A percentile compares a stretch with the other conserved stretches of the same genome.
Conservation (phyloP, 352 stramenopile genomes). For the Phytophthora hibernalis region DNA sequence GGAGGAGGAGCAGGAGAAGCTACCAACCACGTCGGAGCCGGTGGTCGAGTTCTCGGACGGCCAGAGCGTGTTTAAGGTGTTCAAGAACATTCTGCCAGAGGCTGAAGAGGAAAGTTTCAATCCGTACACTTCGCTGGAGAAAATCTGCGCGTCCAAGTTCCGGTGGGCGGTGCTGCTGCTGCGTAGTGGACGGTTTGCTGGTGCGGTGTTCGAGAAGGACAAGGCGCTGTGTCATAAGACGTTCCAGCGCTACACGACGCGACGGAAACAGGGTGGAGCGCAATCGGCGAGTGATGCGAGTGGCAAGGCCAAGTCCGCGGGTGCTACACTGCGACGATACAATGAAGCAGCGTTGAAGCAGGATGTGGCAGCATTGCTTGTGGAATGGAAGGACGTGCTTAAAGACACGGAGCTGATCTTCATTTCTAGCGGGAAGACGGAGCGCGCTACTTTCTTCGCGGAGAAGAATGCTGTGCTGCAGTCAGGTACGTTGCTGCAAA, state of each 20-base stretch:
- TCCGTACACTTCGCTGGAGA: slow-evolving; percentile 57
- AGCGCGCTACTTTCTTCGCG: slow-evolving; percentile 81
- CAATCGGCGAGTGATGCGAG: slow-evolving; percentile 90
- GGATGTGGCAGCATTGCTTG: slow-evolving; percentile 85
- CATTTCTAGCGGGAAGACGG: slow-evolving; percentile 71
- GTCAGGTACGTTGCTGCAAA: slow-evolving; percentile 23
- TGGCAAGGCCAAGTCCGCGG: slow-evolving; percentile 93
- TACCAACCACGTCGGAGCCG: slow-evolving; percentile 59
- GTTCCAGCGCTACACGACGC: slow-evolving; percentile 93
- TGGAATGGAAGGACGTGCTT: slow-evolving; percentile 80
- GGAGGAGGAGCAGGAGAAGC: slow-evolving; percentile 56
- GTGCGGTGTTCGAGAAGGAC: slow-evolving; percentile 89
- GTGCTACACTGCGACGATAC: slow-evolving; percentile 92
- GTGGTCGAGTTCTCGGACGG: slow-evolving; percentile 84
- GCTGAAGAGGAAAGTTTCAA: slow-evolving; percentile 65
- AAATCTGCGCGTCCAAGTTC: slow-evolving; percentile 63
- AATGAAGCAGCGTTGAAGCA: slow-evolving; percentile 92
- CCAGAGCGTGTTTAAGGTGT: slow-evolving; percentile 82
- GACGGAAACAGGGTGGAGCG: slow-evolving; percentile 93
- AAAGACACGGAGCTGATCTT: slow-evolving; percentile 72
- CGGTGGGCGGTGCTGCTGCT: slow-evolving; percentile 91
- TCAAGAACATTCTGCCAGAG: slow-evolving; percentile 71
- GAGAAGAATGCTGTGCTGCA: slow-evolving; percentile 74
- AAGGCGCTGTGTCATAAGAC: slow-evolving; percentile 93
- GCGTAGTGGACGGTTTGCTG: slow-evolving; percentile 92